phyloP scores from a whole-genome alignment of 768 basidiomycete species.

The Leucosporidium scottii region DNA sequence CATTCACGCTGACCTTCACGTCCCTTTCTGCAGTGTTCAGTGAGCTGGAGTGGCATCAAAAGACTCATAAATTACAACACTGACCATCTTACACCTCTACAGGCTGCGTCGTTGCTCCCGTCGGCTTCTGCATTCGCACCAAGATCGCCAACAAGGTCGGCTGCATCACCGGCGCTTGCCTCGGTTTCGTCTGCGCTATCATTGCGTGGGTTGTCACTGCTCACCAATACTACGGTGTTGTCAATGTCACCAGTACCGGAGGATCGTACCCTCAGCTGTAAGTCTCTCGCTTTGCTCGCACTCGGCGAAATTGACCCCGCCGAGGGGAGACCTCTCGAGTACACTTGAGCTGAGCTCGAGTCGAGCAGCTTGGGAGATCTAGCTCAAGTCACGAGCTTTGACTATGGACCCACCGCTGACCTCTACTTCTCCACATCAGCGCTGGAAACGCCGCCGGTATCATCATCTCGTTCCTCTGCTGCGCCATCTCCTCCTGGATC shows the following conservation, averaged over 20 bases:
- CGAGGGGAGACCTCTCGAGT: too few relatives aligned
- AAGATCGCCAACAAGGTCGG: conserved; percentile 2
- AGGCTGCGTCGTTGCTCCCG: not conserved
- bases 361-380: too few relatives aligned
- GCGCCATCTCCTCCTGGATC: too few relatives aligned
- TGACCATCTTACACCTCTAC: not conserved
- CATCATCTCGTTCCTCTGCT: too few relatives aligned
- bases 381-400: too few relatives aligned
- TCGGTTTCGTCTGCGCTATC: not conserved
- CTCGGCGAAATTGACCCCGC: too few relatives aligned
- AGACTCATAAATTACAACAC: not conserved
- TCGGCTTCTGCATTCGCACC: too few relatives aligned
- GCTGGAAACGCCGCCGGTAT: too few relatives aligned
- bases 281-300: not conserved
- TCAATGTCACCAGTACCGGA: not conserved
- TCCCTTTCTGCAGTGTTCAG: not conserved
- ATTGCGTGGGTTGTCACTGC: not conserved
- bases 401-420: too few relatives aligned
- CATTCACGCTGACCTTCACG: not conserved
- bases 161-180: not conserved
- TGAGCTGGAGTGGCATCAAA: not conserved
- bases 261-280: not conserved
- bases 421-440: too few relatives aligned
- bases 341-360: too few relatives aligned
- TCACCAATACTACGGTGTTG: not conserved